phyloP scores from a whole-genome alignment of 805 yeast genomes.

The Candida nitratophila region DNA sequence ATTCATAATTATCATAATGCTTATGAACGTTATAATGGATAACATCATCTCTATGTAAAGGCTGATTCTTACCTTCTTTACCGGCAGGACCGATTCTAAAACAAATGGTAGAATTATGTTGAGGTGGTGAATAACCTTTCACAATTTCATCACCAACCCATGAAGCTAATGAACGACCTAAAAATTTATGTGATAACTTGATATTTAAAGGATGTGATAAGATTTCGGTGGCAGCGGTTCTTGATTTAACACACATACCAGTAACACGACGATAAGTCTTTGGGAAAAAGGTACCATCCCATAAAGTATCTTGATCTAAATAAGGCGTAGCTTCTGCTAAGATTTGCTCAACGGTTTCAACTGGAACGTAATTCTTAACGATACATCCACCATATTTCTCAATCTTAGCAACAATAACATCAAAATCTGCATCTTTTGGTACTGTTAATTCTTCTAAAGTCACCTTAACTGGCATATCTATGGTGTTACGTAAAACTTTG shows the following conservation, averaged over 20 bases:
- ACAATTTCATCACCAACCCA: constrained; percentile 12
- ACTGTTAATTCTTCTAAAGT: constrained; percentile 2
- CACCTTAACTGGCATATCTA: not conserved
- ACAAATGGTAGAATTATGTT: constrained; percentile 11
- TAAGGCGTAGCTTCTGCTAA: constrained; percentile 13
- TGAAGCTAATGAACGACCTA: constrained; percentile 9
- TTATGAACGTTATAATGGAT: constrained; percentile 13
- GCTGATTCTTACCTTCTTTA: constrained; percentile 10
- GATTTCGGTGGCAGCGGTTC: constrained; percentile 8
- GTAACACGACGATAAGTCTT: constrained; percentile 13
- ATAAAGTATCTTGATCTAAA: constrained; percentile 12
- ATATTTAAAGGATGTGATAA: constrained; percentile 10
- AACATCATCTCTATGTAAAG: constrained; percentile 16
- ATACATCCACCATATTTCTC: constrained; percentile 17
- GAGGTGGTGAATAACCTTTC: constrained; percentile 13
- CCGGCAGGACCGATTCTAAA: constrained; percentile 19
- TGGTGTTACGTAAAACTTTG: not conserved
- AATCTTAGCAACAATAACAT: constrained; percentile 8
- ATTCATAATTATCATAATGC: constrained; percentile 6
- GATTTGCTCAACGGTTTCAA: constrained; percentile 7
- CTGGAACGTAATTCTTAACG: constrained; percentile 10
- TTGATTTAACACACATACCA: constrained; percentile 13
- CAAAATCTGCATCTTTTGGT: constrained; percentile 2
- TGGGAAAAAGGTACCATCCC: constrained; percentile 18
- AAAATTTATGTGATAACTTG: constrained; percentile 9